phyloP scores from a whole-genome alignment of 75 land plant species.

The Adiantum capillusveneris region DNA sequence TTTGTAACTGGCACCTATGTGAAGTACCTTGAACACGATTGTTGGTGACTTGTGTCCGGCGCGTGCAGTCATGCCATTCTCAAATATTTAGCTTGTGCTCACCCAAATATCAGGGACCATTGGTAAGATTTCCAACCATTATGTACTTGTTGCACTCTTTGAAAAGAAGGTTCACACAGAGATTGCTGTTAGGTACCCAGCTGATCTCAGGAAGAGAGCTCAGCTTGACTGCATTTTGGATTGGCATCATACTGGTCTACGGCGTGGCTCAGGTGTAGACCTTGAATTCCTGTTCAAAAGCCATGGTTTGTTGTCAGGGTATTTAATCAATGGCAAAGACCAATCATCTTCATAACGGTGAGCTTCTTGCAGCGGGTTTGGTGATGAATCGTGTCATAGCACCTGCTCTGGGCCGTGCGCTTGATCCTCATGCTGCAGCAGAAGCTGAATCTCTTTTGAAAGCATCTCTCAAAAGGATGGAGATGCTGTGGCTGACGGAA shows the following conservation, averaged over 20 bases:
- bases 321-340: not conserved
- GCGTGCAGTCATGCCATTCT: slow-evolving; percentile 81
- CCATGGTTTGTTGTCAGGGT: not conserved
- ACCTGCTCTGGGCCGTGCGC: slow-evolving; percentile 47
- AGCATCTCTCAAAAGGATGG: slow-evolving; percentile 56
- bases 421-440: slow-evolving; percentile 59
- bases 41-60: not conserved
- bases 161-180: slow-evolving; percentile 1
- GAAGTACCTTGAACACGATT: not conserved
- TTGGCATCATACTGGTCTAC: slow-evolving; percentile 88
- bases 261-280: slow-evolving; percentile 58
- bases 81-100: slow-evolving; percentile 59
- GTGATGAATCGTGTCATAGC: slow-evolving; percentile 50
- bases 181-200: slow-evolving; percentile 57
- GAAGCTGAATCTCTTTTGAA: slow-evolving; percentile 51
- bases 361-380: slow-evolving; percentile 28
- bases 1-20: not conserved
- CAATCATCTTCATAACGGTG: not conserved
- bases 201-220: slow-evolving; percentile 61
- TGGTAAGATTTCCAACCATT: slow-evolving; percentile 47
- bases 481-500: slow-evolving; percentile 64
- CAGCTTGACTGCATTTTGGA: slow-evolving; percentile 75
- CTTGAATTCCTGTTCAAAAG: not conserved
- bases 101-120: slow-evolving; percentile 71
- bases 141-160: not conserved